phyloP scores from a whole-genome alignment of 441 rosid genomes.

The Gossypium gossypioides region DNA sequence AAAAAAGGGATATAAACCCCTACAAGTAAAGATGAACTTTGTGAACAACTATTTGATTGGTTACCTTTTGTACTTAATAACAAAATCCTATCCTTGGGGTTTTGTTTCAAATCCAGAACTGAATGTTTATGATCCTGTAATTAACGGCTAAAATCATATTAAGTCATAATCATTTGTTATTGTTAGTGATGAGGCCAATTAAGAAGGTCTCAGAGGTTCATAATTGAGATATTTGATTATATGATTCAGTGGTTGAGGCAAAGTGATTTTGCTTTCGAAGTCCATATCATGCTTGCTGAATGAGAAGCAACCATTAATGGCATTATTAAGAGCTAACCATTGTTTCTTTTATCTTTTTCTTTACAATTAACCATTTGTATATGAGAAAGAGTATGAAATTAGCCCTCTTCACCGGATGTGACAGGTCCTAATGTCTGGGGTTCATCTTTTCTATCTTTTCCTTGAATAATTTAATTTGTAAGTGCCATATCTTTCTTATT shows the following conservation, averaged over 20 bases:
- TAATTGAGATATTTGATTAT: background rate
- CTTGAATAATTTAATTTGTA: background rate
- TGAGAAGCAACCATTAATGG: constrained; percentile 23
- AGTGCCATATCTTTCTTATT: background rate
- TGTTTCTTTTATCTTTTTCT: background rate
- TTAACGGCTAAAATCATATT: background rate
- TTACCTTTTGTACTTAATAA: background rate
- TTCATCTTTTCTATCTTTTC: background rate
- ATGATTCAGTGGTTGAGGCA: constrained; percentile 13
- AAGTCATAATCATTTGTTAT: background rate
- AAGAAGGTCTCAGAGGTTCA: background rate
- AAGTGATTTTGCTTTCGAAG: constrained; percentile 4
- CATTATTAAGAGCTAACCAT: background rate
- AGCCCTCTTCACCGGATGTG: background rate
- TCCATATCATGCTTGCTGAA: constrained; percentile 35
- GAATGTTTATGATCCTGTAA: background rate
- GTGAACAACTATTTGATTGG: background rate
- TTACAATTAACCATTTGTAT: background rate
- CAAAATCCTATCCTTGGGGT: background rate
- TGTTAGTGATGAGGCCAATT: background rate
- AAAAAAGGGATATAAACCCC: background rate
- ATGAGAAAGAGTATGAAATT: background rate
- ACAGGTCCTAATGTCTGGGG: background rate
- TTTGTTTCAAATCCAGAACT: background rate
- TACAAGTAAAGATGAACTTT: background rate